Evolutionary conservation across 2,329 filamentous ascomycete genomes (phyloP), one percentile per base, ranked within the genome.

Genomic region (Nemania diffusa): DNA sequence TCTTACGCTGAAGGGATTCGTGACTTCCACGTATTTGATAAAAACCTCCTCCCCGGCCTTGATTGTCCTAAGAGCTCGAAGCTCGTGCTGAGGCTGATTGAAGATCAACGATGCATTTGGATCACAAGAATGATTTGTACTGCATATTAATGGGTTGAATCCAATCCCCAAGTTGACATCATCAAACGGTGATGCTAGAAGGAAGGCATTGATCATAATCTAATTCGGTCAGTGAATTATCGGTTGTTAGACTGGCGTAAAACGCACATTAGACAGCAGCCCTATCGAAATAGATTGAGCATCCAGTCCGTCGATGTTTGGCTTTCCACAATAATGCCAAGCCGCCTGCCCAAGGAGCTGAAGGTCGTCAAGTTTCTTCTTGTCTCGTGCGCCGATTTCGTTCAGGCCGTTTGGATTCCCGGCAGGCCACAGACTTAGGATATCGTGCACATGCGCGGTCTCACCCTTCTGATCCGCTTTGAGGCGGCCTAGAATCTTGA

Each of bases 41-140:
- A 79, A 81, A 40, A 87, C 79, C 70, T 86, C 84, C 48, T 84
- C 82, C 57, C 81, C 83, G 65, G 80, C 80, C 37, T 79, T 78
- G 71, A 86, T 84, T 1, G 80, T 77, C 48, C 73, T 78, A 1
- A 85, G 74, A 3, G 84, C 80, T 20, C 84, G 81, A 9, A 86
- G 73, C 13, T 80, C 72, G 3, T 81, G 72, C 58, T 73, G 71
- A 0, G 83, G 78, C 32, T 83, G 82, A 68, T 86, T 83, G 78
- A 84, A 83, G 59, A 83, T 77, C 9, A 84, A 74, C 40, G 78
- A 79, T 5, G 81, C 80, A 62, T 86, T 87, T 1, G 84, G 83
- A 34, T 83, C 80, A 71, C 84, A 87, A 3, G 83, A 86, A 70
- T 87, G 84, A 61, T 87, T 87, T 11, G 73, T 71, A 37, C 63